Percentiles rank a stretch among this genome's conserved stretches.
Evolutionary conservation across 148 eudicot genomes (phyloP).

Genomic region (Cornus florida): DNA sequence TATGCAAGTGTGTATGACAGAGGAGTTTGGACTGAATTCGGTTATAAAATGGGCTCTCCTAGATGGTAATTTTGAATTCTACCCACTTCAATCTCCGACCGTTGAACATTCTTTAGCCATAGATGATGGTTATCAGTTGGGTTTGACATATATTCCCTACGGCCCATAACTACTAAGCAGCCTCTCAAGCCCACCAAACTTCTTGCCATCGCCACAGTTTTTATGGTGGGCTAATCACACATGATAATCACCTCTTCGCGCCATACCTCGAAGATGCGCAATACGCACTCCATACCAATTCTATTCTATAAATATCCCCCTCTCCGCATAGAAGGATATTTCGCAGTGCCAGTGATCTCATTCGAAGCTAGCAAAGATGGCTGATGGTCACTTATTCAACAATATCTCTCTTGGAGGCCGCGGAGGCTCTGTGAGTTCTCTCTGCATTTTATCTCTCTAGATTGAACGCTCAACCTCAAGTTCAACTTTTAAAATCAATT

Average conservation of each 20-base stretch:
- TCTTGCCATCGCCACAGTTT: background rate
- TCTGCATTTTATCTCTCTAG: background rate
- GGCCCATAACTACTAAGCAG: no score
- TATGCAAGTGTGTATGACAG: no score
- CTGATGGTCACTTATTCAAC: constrained; percentile 82
- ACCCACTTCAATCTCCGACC: no score
- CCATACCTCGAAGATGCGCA: background rate
- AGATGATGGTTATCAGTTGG: no score
- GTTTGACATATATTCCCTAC: no score
- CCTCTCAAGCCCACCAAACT: no score
- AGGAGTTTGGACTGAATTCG: no score
- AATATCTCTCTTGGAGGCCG: constrained; percentile 91
- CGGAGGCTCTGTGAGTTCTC: constrained; percentile 73
- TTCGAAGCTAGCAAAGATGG: constrained; percentile 36
- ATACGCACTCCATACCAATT: background rate
- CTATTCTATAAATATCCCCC: background rate
- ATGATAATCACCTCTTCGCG: constrained; percentile 6
- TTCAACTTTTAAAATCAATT: background rate
- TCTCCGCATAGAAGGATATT: background rate
- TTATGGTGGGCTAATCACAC: background rate
- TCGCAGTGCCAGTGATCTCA: background rate
- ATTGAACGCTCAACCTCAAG: no score
- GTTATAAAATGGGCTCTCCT: no score
- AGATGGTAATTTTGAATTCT: no score
- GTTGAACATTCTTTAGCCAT: no score